These are phyloP conservation scores for Prunus armeniaca DNA, from an alignment of 306 rosid species.

Conservation along the genomic window DNA sequence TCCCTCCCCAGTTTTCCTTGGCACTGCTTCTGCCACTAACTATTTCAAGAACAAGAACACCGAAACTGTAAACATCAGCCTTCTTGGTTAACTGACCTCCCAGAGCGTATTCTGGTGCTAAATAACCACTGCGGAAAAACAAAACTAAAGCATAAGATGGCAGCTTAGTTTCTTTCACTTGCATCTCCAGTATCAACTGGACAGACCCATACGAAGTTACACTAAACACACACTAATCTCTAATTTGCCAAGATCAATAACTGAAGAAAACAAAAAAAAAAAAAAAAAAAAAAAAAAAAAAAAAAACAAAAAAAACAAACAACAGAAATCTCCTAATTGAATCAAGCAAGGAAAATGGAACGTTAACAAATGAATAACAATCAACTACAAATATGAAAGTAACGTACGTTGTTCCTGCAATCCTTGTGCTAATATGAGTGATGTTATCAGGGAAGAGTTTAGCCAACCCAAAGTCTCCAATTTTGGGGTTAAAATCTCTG, in stretches of 20 bases:
- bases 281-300: neutral
- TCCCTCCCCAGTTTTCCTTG: conserved; percentile 48
- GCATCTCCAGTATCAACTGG: too few species aligned
- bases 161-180: neutral
- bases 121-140: conserved; percentile 65
- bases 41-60: conserved; percentile 82
- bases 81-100: conserved; percentile 89
- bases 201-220: neutral
- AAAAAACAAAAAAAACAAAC: neutral
- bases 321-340: neutral
- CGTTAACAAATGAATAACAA: conserved; percentile 18
- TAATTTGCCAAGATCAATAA: neutral
- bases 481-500: conserved; percentile 66
- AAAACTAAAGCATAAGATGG: conserved; percentile 24
- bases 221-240: neutral
- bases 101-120: conserved; percentile 95
- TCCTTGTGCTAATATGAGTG: conserved; percentile 95
- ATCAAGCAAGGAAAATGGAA: conserved; percentile 8
- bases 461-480: conserved; percentile 97
- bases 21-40: conserved; percentile 77
- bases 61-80: conserved; percentile 92
- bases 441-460: conserved; percentile 90
- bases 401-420: conserved; percentile 95
- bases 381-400: conserved; percentile 28
- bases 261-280: neutral